Percentiles rank a stretch among this genome's conserved stretches.
phyloP scores from a whole-genome alignment of 495 filamentous ascomycete genomes.

The Podospora comata region DNA sequence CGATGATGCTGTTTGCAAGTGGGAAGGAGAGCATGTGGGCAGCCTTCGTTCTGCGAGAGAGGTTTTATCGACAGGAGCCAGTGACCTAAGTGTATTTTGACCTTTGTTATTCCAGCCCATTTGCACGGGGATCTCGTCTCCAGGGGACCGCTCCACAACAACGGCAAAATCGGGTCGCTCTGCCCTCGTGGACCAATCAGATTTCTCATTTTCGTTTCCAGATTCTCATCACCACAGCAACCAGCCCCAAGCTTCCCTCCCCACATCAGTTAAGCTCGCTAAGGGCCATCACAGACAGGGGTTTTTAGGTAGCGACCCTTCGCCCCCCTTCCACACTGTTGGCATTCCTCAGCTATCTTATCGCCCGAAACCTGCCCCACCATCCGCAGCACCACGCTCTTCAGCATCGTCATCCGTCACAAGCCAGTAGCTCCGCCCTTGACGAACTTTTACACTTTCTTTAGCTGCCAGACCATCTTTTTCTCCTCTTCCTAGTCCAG shows the following conservation, averaged over 20 bases:
- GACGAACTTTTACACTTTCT: slow-evolving; percentile 6
- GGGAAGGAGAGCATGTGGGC: slow-evolving; percentile 20
- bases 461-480: neutral
- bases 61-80: slow-evolving; percentile 17
- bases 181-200: neutral
- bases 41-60: slow-evolving; percentile 8
- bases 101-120: slow-evolving; percentile 10
- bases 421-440: slow-evolving; percentile 4
- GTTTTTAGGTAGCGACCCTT: neutral
- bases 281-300: neutral
- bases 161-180: slow-evolving; percentile 5
- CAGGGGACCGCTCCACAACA: slow-evolving; percentile 11
- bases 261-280: neutral
- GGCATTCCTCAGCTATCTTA: slow-evolving; percentile 6
- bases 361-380: slow-evolving; percentile 8
- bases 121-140: slow-evolving; percentile 9
- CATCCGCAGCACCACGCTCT: neutral
- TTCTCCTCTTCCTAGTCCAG: neutral
- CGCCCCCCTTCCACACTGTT: neutral
- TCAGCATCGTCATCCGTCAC: slow-evolving; percentile 12
- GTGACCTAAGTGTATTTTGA: slow-evolving; percentile 15
- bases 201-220: neutral
- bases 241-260: slow-evolving; percentile 1
- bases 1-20: slow-evolving; percentile 19
- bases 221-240: slow-evolving; percentile 8